A percentile compares a stretch with the other conserved stretches of the same genome.
Evolutionary conservation across 2,329 filamentous ascomycete genomes (phyloP).

Genomic region (Hypoxylon sp.): DNA sequence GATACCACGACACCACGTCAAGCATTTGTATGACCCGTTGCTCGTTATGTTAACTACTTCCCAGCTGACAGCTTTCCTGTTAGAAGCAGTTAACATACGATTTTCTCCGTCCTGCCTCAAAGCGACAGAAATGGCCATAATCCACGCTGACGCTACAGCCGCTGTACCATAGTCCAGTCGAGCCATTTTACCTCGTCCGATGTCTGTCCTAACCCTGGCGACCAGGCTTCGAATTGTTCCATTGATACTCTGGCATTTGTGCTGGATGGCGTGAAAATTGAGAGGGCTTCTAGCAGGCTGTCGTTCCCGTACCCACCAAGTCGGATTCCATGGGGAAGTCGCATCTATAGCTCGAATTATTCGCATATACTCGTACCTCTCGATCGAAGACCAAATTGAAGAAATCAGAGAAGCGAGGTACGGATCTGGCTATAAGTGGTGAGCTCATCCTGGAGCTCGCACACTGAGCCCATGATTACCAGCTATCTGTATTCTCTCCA

Average conservation of each 20-base stretch:
- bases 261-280: neutral
- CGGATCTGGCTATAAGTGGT: neutral
- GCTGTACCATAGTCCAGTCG: neutral
- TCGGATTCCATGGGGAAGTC: neutral
- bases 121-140: neutral
- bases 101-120: neutral
- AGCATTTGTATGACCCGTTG: neutral
- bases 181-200: neutral
- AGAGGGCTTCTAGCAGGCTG: neutral
- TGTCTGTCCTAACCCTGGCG: neutral
- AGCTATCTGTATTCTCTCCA: neutral
- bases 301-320: neutral
- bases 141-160: neutral
- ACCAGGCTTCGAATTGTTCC: neutral
- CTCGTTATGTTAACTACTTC: neutral
- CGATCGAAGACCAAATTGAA: neutral
- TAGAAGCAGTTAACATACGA: neutral
- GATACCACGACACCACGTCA: neutral
- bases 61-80: neutral
- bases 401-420: neutral
- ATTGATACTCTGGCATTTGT: neutral
- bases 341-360: neutral
- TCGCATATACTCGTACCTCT: neutral
- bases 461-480: neutral
- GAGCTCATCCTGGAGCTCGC: neutral